phyloP scores from a whole-genome alignment of 2,329 filamentous ascomycete species.

The Clarireedia hainanense region DNA sequence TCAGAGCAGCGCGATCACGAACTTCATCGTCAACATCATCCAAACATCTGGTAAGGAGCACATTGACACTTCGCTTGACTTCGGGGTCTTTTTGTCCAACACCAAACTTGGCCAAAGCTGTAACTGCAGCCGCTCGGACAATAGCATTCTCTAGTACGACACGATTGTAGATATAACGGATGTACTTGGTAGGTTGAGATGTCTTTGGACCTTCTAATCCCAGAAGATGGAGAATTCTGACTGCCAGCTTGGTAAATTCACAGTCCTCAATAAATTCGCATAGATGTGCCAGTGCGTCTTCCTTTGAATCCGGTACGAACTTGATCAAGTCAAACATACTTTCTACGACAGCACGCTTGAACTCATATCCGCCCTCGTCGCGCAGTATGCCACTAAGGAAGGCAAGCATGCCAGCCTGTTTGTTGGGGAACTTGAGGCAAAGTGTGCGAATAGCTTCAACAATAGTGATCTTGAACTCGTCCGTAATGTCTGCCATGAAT shows the following conservation, averaged over 20 bases:
- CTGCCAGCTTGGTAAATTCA: slow-evolving; percentile 96
- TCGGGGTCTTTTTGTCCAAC: slow-evolving; percentile 94
- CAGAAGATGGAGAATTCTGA: slow-evolving; percentile 88
- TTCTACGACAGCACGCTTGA: slow-evolving; percentile 95
- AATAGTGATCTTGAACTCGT: slow-evolving; percentile 99
- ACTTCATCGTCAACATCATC: slow-evolving; percentile 98
- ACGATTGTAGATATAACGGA: slow-evolving; percentile 98
- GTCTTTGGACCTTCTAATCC: slow-evolving; percentile 94
- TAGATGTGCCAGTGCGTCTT: slow-evolving; percentile 80
- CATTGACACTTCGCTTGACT: slow-evolving; percentile 90
- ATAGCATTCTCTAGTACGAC: slow-evolving; percentile 96
- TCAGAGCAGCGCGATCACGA: slow-evolving; percentile 87
- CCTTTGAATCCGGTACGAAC: slow-evolving; percentile 84
- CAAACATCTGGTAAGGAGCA: slow-evolving; percentile 84
- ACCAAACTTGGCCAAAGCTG: slow-evolving; percentile 92
- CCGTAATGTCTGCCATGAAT: slow-evolving; percentile 98
- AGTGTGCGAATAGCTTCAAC: slow-evolving; percentile 95
- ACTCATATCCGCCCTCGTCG: slow-evolving; percentile 96
- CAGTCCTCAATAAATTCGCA: slow-evolving; percentile 99
- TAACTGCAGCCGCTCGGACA: slow-evolving; percentile 89
- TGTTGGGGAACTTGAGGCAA: slow-evolving; percentile 95
- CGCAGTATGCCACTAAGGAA: slow-evolving; percentile 96
- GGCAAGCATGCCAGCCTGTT: slow-evolving; percentile 94
- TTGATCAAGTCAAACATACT: slow-evolving; percentile 99
- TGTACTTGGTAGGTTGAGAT: slow-evolving; percentile 93